Evolutionary conservation across 176 grass and related monocot genomes (phyloP).

Genomic region (Avena atlantica): DNA sequence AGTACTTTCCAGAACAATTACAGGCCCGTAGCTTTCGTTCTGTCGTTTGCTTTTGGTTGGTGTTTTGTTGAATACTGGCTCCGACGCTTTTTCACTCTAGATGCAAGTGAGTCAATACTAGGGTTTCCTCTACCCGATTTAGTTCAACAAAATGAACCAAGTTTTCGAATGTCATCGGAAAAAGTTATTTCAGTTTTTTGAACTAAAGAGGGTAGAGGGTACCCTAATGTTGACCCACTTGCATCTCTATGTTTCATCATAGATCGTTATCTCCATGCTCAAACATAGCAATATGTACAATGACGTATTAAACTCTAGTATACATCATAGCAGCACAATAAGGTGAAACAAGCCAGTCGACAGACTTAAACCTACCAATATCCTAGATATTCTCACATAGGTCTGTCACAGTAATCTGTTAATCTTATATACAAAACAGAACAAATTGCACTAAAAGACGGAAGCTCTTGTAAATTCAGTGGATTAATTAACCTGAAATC

Average conservation of each 20-base stretch:
- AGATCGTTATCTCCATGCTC: not conserved
- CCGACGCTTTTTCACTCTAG: not conserved
- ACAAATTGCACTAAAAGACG: not conserved
- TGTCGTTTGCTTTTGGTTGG: not conserved
- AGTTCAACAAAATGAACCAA: no score
- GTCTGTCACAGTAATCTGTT: not conserved
- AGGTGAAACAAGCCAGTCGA: not conserved
- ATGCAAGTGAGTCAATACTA: no score
- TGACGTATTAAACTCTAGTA: not conserved
- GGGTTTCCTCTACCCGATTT: no score
- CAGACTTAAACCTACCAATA: slow-evolving; percentile 5
- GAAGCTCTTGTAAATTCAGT: not conserved
- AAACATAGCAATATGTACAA: slow-evolving; percentile 10
- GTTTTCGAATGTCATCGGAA: no score
- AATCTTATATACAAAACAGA: not conserved
- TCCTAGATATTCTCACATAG: slow-evolving; percentile 11
- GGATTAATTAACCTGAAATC: slow-evolving; percentile 14
- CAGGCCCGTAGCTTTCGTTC: not conserved
- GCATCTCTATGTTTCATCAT: not conserved
- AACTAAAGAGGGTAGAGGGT: no score
- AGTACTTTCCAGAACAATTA: slow-evolving; percentile 14
- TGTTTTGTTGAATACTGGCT: not conserved
- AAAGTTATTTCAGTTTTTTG: no score
- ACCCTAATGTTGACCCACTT: no score
- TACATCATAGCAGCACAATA: not conserved